These are phyloP conservation scores for Aspergillus latus DNA, from an alignment of 2,329 filamentous ascomycete species.

Conservation along the genomic window DNA sequence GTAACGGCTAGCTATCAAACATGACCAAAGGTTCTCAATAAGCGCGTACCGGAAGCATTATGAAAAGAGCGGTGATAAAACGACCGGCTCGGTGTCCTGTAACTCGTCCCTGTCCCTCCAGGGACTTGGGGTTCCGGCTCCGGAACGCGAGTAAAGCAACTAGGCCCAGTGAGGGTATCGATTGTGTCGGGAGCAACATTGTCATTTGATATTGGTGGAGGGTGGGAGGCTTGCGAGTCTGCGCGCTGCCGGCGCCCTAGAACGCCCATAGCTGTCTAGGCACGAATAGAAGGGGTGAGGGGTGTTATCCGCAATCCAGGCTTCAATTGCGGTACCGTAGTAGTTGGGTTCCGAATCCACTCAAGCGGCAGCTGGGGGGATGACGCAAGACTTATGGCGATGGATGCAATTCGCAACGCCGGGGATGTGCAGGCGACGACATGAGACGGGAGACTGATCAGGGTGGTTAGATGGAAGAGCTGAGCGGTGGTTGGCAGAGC, in stretches of 20 bases:
- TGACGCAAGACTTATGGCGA: slow-evolving; percentile 22
- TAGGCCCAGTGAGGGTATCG: slow-evolving; percentile 29
- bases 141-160: slow-evolving; percentile 27
- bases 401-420: slow-evolving; percentile 18
- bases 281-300: neutral
- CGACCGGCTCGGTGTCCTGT: slow-evolving; percentile 45
- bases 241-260: slow-evolving; percentile 31
- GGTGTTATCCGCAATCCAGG: neutral
- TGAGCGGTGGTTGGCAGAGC: neutral
- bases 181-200: slow-evolving; percentile 22
- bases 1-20: neutral
- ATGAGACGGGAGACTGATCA: neutral
- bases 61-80: slow-evolving; percentile 49
- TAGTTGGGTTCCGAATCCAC: neutral
- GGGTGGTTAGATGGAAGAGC: neutral
- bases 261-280: slow-evolving; percentile 27
- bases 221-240: slow-evolving; percentile 28
- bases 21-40: neutral
- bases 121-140: slow-evolving; percentile 31
- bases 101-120: slow-evolving; percentile 33
- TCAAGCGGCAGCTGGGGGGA: neutral
- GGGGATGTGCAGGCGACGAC: neutral
- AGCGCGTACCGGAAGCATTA: slow-evolving; percentile 37
- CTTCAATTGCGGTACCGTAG: neutral
- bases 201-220: slow-evolving; percentile 24